A percentile compares a stretch with the other conserved stretches of the same genome.
These are phyloP conservation scores for Thraustochytrium sp. DNA, from an alignment of 352 stramenopile species.

Conservation along the genomic window DNA sequence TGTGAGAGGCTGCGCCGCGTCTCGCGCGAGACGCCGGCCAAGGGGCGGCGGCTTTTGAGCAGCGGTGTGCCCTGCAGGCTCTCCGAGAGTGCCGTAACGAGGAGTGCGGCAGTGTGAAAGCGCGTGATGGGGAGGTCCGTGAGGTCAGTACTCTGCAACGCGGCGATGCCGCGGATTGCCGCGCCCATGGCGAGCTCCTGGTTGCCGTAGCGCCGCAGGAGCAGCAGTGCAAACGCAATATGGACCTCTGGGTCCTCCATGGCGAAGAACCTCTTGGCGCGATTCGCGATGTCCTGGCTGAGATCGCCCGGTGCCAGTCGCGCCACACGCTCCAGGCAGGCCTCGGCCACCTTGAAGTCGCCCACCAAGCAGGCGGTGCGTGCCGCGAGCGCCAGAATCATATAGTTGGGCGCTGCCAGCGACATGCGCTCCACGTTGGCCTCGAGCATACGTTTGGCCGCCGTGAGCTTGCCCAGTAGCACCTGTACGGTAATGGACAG, in stretches of 20 bases:
- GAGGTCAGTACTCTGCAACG: not conserved
- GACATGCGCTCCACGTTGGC: not conserved
- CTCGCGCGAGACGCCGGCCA: not conserved
- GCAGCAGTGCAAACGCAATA: not conserved
- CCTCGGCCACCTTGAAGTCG: constrained; percentile 15
- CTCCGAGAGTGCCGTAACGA: constrained; percentile 22
- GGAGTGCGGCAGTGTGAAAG: constrained; percentile 15
- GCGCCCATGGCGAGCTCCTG: not conserved
- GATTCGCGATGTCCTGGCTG: no score
- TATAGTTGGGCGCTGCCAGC: constrained; percentile 2
- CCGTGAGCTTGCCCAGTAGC: not conserved
- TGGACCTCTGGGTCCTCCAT: constrained; percentile 8
- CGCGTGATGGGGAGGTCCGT: not conserved
- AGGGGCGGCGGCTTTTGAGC: not conserved
- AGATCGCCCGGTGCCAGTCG: not conserved
- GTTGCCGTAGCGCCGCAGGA: not conserved
- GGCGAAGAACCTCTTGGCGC: no score
- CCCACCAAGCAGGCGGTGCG: not conserved
- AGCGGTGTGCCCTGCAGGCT: not conserved
- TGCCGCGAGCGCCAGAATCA: constrained; percentile 5
- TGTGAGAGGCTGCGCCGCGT: not conserved
- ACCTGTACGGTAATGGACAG: not conserved
- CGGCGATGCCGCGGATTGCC: not conserved
- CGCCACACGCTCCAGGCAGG: constrained; percentile 7
- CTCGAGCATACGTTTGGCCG: not conserved